A percentile compares a stretch with the other conserved stretches of the same genome.
These are phyloP conservation scores for Talaromyces ruber DNA, from an alignment of 495 filamentous ascomycete genomes.

Conservation along the genomic window DNA sequence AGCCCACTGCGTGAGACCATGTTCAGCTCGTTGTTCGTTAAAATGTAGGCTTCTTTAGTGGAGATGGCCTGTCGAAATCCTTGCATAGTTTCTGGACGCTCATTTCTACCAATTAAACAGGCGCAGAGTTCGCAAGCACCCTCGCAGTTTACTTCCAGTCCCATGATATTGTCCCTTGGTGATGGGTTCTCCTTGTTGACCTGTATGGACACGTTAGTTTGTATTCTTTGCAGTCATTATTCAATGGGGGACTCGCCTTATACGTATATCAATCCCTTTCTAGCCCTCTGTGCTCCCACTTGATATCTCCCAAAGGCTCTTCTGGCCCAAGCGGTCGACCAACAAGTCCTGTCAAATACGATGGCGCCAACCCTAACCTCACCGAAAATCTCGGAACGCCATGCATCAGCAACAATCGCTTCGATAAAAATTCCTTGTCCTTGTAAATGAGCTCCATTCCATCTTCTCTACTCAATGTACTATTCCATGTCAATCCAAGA, in stretches of 20 bases:
- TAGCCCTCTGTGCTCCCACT: neutral
- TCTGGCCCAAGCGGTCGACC: neutral
- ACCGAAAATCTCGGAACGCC: neutral
- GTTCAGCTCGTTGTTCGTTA: neutral
- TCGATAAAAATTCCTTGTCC: neutral
- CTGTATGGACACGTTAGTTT: neutral
- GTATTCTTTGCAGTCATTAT: neutral
- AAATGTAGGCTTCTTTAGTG: neutral
- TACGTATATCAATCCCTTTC: neutral
- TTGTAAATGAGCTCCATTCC: neutral
- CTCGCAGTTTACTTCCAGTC: neutral
- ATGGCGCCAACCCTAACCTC: neutral
- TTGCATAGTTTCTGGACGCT: neutral
- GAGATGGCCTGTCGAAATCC: neutral
- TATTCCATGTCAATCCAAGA: neutral
- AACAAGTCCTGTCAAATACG: neutral
- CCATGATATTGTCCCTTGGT: neutral
- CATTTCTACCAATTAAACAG: neutral
- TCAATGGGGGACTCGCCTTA: neutral
- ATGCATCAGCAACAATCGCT: neutral
- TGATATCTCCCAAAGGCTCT: neutral
- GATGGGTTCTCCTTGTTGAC: neutral
- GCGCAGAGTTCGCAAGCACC: neutral
- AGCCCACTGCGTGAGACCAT: neutral
- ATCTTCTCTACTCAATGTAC: neutral